Percentiles rank a stretch among this genome's conserved stretches.
These are phyloP conservation scores for Paraleonurus japonicus DNA, from an alignment of 257 asterid species.

Conservation along the genomic window DNA sequence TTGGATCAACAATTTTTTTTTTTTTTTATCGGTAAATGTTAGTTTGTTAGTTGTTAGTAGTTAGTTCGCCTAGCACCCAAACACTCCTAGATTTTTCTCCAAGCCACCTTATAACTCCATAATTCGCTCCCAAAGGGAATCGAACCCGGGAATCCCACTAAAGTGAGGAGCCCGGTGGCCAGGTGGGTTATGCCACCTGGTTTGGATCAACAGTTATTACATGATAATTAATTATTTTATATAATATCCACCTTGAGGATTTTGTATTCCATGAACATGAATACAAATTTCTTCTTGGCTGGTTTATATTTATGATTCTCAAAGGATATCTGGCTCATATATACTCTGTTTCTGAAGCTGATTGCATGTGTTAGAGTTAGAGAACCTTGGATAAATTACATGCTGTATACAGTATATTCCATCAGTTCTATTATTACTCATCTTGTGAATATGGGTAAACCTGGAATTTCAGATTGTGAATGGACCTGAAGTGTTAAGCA, in stretches of 20 bases:
- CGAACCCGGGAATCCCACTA: too few species aligned
- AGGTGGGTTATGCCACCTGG: too few species aligned
- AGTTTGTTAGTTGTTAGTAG: too few species aligned
- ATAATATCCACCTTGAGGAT: not conserved
- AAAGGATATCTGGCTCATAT: slow-evolving; percentile 22
- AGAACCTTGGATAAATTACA: slow-evolving; percentile 17
- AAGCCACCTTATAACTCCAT: too few species aligned
- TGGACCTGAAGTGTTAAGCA: slow-evolving; percentile 98
- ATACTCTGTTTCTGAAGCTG: slow-evolving; percentile 9
- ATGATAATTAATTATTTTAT: slow-evolving; percentile 2
- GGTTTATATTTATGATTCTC: slow-evolving; percentile 10
- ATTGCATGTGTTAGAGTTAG: slow-evolving; percentile 18
- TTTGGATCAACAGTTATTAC: not conserved
- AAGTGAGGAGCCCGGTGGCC: too few species aligned
- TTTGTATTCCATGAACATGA: slow-evolving; percentile 8
- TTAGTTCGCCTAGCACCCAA: too few species aligned
- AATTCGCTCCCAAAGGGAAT: too few species aligned
- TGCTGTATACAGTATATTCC: slow-evolving; percentile 17
- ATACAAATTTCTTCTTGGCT: slow-evolving; percentile 5
- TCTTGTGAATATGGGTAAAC: slow-evolving; percentile 24
- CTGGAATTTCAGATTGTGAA: slow-evolving; percentile 71
- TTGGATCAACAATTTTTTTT: not conserved
- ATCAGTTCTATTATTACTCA: slow-evolving; percentile 6
- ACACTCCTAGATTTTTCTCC: too few species aligned
- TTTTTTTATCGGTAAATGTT: too few species aligned